Evolutionary conservation across 208 protist species (phyloP).

Genomic region (Crithidia mellificae): DNA sequence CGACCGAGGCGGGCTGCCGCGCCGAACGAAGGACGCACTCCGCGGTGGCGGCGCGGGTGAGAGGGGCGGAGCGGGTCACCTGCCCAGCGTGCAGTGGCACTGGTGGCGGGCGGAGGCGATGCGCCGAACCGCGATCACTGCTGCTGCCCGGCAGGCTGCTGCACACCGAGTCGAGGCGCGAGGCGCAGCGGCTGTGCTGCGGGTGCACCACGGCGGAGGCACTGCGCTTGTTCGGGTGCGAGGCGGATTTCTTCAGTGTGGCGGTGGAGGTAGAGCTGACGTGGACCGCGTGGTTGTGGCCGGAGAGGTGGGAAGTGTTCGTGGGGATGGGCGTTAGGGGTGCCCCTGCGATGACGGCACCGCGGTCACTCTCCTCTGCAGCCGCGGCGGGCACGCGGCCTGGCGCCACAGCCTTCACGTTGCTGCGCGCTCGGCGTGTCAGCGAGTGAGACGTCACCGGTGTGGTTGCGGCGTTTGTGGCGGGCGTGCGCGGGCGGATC

Average conservation of each 20-base stretch:
- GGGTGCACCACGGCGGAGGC: not conserved
- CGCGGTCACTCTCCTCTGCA: not conserved
- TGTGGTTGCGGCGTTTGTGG: not conserved
- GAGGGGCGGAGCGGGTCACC: not conserved
- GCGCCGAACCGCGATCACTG: slow-evolving; percentile 10
- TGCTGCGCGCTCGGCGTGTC: slow-evolving; percentile 9
- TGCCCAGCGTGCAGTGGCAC: slow-evolving; percentile 14
- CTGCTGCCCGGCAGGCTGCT: slow-evolving; percentile 24
- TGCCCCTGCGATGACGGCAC: not conserved
- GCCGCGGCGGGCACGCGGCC: not conserved
- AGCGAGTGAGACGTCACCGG: not conserved
- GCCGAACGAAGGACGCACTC: slow-evolving; percentile 7
- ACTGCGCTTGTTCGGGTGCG: not conserved
- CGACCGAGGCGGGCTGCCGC: not conserved
- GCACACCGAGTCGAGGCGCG: slow-evolving; percentile 17
- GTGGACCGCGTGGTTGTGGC: not conserved
- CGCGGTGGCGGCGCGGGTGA: slow-evolving; percentile 6
- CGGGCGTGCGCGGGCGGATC: slow-evolving; percentile 1
- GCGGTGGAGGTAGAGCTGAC: not conserved
- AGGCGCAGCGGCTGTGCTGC: slow-evolving; percentile 4
- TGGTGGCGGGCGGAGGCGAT: slow-evolving; percentile 7
- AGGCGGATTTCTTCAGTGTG: not conserved
- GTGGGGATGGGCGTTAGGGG: not conserved
- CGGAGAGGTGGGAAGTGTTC: slow-evolving; percentile 7
- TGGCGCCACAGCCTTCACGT: slow-evolving; percentile 3